A percentile compares a stretch with the other conserved stretches of the same genome.
phyloP scores from a whole-genome alignment of 2,329 filamentous ascomycete genomes.

The Scopulariopsis brevicaulis region DNA sequence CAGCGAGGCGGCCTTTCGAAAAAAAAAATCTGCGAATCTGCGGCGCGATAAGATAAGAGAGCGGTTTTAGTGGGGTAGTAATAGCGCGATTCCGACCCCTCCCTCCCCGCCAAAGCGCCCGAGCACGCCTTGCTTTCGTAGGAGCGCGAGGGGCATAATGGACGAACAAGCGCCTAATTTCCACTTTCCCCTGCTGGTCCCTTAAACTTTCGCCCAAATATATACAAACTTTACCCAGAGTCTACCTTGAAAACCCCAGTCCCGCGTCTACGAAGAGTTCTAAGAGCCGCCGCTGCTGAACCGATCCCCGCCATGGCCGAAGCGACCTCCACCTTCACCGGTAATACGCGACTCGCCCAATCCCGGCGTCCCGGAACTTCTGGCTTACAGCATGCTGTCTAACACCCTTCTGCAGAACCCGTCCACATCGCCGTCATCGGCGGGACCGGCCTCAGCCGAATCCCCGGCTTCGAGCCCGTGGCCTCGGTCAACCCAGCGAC shows the following conservation, averaged over 20 bases:
- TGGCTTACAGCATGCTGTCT: neutral
- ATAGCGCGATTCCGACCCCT: neutral
- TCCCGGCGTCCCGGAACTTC: neutral
- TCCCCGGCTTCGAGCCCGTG: slow-evolving; percentile 77
- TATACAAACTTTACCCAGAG: neutral
- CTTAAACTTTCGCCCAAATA: neutral
- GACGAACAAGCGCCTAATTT: neutral
- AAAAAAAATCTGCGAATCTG: slow-evolving; percentile 1
- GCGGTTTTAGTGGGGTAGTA: neutral
- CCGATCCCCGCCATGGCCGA: neutral
- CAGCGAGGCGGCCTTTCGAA: neutral
- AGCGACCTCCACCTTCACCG: neutral
- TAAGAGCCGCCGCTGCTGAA: neutral
- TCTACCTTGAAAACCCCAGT: neutral
- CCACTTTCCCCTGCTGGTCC: neutral
- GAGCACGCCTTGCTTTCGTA: slow-evolving; percentile 1
- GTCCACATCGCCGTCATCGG: slow-evolving; percentile 84
- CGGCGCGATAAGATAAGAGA: slow-evolving; percentile 4
- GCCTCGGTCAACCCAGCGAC: slow-evolving; percentile 67
- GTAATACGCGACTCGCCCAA: neutral
- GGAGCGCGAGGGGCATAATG: neutral
- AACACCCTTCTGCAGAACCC: slow-evolving; percentile 32
- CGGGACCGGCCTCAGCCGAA: slow-evolving; percentile 81
- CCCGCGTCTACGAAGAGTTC: too few relatives aligned
- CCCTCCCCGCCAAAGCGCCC: neutral